Percentiles rank a stretch among this genome's conserved stretches.
Evolutionary conservation across 305 asterid species (phyloP).

Genomic region (Vinca major): DNA sequence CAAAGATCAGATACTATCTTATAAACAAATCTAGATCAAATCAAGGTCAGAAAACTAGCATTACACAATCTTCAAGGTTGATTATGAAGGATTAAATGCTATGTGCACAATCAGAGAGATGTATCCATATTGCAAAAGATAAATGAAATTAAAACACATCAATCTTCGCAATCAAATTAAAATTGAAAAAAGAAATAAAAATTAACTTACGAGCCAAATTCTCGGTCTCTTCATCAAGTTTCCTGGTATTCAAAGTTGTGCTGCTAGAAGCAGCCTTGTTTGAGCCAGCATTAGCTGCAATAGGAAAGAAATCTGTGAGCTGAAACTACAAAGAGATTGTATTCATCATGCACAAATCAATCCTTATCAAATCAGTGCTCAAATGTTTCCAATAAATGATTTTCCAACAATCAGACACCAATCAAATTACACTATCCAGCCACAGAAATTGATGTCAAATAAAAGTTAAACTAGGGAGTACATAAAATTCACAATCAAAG

Average conservation of each 20-base stretch:
- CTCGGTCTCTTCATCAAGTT: slow-evolving; percentile 90
- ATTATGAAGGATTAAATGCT: neutral
- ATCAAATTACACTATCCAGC: too few relatives aligned
- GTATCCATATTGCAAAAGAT: neutral
- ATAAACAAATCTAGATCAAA: neutral
- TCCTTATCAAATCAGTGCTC: neutral
- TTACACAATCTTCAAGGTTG: neutral
- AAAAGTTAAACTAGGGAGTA: too few relatives aligned
- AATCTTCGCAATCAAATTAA: neutral
- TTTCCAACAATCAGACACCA: too few relatives aligned
- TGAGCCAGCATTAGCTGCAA: slow-evolving; percentile 79
- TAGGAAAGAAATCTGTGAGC: slow-evolving; percentile 8
- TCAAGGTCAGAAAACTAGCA: neutral
- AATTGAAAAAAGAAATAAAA: slow-evolving; percentile 3
- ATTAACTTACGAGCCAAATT: slow-evolving; percentile 71
- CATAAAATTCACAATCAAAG: too few relatives aligned
- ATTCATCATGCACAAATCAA: neutral
- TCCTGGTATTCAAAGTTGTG: slow-evolving; percentile 67
- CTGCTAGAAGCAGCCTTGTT: slow-evolving; percentile 84
- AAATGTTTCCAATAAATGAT: too few relatives aligned
- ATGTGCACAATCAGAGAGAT: neutral
- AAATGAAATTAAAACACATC: too few relatives aligned
- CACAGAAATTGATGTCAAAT: too few relatives aligned
- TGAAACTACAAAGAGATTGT: neutral
- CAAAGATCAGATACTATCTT: neutral